Evolutionary conservation across 495 filamentous ascomycete genomes (phyloP).

Genomic region (Trichoderma parareesei): DNA sequence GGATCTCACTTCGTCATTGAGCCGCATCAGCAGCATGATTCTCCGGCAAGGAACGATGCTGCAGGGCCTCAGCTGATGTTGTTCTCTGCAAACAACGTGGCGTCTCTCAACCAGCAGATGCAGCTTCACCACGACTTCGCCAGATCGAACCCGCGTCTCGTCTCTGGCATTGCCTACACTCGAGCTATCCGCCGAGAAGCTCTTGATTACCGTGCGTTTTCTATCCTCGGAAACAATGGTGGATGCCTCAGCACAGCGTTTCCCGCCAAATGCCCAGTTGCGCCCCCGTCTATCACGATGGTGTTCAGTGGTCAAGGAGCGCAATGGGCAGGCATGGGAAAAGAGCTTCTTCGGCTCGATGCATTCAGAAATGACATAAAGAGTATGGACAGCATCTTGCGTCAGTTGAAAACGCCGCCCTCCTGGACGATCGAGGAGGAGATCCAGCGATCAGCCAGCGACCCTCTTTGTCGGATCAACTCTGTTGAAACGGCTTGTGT

Average conservation of each 20-base stretch:
- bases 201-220: conserved; percentile 2
- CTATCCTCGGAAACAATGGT: conserved; percentile 2
- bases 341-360: conserved; percentile 3
- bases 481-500: conserved; percentile 28
- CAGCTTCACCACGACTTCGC: not conserved
- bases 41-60: not conserved
- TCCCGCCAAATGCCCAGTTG: not conserved
- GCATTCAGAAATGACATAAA: not conserved
- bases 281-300: not conserved
- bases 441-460: conserved; percentile 31
- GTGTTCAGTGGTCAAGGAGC: conserved; percentile 20
- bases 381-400: conserved; percentile 6
- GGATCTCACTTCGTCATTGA: not conserved
- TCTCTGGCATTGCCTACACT: conserved; percentile 12
- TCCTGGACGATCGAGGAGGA: conserved; percentile 25
- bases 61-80: not conserved
- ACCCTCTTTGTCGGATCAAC: conserved; percentile 31
- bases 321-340: conserved; percentile 18
- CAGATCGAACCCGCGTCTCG: not conserved
- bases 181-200: conserved; percentile 5
- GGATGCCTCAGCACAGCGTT: not conserved
- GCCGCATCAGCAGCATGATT: not conserved
- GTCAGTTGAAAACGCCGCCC: not conserved
- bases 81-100: conserved; percentile 7
- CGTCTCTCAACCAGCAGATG: not conserved